These are phyloP conservation scores for Termitomyces sp. DNA, from an alignment of 768 basidiomycete species.

Conservation along the genomic window DNA sequence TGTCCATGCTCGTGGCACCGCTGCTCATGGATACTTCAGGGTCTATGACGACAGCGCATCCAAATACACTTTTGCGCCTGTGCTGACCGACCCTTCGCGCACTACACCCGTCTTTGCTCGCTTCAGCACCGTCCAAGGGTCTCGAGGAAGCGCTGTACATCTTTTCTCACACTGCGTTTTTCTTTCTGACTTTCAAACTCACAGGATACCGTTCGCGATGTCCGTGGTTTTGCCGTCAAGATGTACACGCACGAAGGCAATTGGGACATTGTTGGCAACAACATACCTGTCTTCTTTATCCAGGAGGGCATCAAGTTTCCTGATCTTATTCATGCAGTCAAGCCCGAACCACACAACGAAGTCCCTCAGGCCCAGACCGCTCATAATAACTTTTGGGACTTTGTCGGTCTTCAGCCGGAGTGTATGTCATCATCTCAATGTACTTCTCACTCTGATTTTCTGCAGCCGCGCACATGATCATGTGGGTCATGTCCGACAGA, in stretches of 20 bases:
- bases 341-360: slow-evolving; percentile 83
- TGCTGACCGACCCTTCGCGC: slow-evolving; percentile 66
- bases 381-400: slow-evolving; percentile 90
- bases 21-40: slow-evolving; percentile 81
- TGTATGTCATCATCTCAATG: slow-evolving; percentile 25
- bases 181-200: background rate
- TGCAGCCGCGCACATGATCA: slow-evolving; percentile 62
- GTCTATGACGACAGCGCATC: slow-evolving; percentile 61
- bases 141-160: slow-evolving; percentile 74
- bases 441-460: background rate
- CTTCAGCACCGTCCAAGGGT: slow-evolving; percentile 83
- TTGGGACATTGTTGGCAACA: slow-evolving; percentile 84
- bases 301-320: slow-evolving; percentile 82
- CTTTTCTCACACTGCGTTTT: background rate
- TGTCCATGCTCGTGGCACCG: slow-evolving; percentile 65
- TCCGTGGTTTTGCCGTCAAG: slow-evolving; percentile 80
- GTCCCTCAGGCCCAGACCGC: slow-evolving; percentile 62
- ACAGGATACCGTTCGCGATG: slow-evolving; percentile 74
- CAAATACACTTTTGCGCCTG: slow-evolving; percentile 64
- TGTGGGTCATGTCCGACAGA: slow-evolving; percentile 86
- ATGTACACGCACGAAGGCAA: slow-evolving; percentile 30
- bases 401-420: slow-evolving; percentile 64
- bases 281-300: slow-evolving; percentile 80
- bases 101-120: slow-evolving; percentile 76
- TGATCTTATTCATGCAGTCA: slow-evolving; percentile 79